Base-by-base conservation (phyloP, 179 eudicot species). In the Patellifolia procumbens region DNA sequence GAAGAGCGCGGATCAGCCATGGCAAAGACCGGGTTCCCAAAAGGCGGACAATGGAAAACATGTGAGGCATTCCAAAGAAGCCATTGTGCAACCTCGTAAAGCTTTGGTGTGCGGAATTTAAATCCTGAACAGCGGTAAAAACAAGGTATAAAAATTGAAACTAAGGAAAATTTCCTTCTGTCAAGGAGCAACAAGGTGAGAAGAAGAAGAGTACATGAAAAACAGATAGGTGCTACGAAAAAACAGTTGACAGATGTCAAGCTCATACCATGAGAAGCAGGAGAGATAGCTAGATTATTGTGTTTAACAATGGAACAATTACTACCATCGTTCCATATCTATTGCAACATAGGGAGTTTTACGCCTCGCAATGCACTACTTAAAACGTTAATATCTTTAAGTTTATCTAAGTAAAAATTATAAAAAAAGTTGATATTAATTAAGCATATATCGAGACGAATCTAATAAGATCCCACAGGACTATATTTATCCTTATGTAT, bases 21-120 rank as follows among this genome's bases (percentile, higher is more conserved):
- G 99, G 99, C 83, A 95, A 84, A 73, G 99, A 93, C 77, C 93
- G 89, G 58, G 93, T 86, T 5, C 97, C 98, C 74, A 95, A 81
- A 77, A 95, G 93, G 79, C 89, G 86, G 82, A 95, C 91, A 24
- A 91, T 79, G 49, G 98, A 88, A 74, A 83, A 87, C 87, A 90
- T 89, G 80, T 95, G 99, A 82, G 99, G 94, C 77, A 91, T 84
- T 37, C 99, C 99, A 82, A 95, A 90, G 86, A 95, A 95, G 52
- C 96, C 99, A 88, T 88, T 87, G 79, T 93, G 91, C 74, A 95
- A 81, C 81, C 97, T 85, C 28, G 98, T 95, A 85, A 89, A 90
- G 84, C 98, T 95, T 87, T 95, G 99, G 81, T 95, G 91, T 28
- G 99, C 99, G 75, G 91, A 82, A 87, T 93, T 95, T n/a, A 95